Evolutionary conservation across 768 basidiomycete species (phyloP), one percentile per base, ranked within the genome.

Genomic region (Psilocybe tampanensis): DNA sequence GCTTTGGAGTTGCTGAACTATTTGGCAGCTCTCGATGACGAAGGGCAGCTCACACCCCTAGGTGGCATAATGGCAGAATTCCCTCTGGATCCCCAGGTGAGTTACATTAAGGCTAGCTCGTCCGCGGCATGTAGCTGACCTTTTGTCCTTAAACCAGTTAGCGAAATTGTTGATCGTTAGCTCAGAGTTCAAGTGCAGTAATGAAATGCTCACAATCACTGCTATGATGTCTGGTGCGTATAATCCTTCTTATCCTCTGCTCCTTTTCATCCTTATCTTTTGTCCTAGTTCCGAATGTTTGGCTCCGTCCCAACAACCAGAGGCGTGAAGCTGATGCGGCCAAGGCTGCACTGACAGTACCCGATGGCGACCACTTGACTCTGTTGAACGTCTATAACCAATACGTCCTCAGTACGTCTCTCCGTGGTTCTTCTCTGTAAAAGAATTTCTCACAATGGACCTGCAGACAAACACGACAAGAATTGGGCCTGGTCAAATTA

Each of bases 61-160:
- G 97, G 97, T 3, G 78, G 74, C 34, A 89, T 94, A 58, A 98
- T 98, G 96, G 96, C 97, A 0, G 94, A 98, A 64, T 98, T 98
- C 79, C 97, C 96, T 12, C 81, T 99, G n/a, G 97, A 98, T 71
- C 97, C 96, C 39, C 95, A 95, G 80, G 92, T 90, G 62, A 36
- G 79, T 58, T n/a, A 33, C 41, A 36, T 33, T 32, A 12, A 11
- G 21, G 32, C 22, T 33, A 44, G 45, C n/a, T 47, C 21, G 47
- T 44, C 29, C 6, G 9, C 2, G 32, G 22, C 18, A 21, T 21
- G 26, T 29, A 23, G 34, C 48, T 13, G 29, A 56, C 52, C 50
- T 60, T 53, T 47, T 44, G 42, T 26, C 18, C 18, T 36, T 45
- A 22, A 47, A 23, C 23, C 55, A 93, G 87, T 80, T 98, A 64